These are phyloP conservation scores for Aquanectria penicillioides DNA, from an alignment of 2,329 filamentous ascomycete species.

Conservation along the genomic window DNA sequence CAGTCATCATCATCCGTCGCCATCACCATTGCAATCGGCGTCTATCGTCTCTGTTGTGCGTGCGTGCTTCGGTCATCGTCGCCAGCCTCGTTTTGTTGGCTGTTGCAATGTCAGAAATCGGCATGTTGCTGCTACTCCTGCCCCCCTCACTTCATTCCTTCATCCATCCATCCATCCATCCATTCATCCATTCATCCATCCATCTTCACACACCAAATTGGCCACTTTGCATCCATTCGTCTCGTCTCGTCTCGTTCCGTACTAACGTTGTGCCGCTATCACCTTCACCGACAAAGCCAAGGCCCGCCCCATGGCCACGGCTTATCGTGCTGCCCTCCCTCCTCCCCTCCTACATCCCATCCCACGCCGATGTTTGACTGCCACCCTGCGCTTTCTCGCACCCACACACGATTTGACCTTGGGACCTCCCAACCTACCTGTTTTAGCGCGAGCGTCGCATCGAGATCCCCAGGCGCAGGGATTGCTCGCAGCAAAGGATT, in stretches of 20 bases:
- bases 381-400: too few species aligned
- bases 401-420: not conserved
- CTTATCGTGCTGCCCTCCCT: conserved; percentile 32
- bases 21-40: too few species aligned
- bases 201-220: not conserved
- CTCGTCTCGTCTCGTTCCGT: not conserved
- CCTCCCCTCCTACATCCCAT: not conserved
- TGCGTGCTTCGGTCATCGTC: too few species aligned
- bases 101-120: too few species aligned
- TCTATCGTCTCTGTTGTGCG: too few species aligned
- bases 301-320: conserved; percentile 24
- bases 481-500: conserved; percentile 2
- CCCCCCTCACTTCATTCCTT: too few species aligned
- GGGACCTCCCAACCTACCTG: conserved; percentile 1
- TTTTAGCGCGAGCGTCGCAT: conserved; percentile 15
- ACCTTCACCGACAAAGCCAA: conserved; percentile 33
- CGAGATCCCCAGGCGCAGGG: conserved; percentile 11
- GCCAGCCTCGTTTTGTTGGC: not conserved
- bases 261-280: not conserved
- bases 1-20: too few species aligned
- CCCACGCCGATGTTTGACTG: too few species aligned
- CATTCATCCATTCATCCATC: not conserved
- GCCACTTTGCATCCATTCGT: conserved; percentile 5
- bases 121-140: too few species aligned
- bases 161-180: not conserved